Base-by-base conservation (phyloP, 1,284 basidiomycete genomes). In the Boletus mariae region DNA sequence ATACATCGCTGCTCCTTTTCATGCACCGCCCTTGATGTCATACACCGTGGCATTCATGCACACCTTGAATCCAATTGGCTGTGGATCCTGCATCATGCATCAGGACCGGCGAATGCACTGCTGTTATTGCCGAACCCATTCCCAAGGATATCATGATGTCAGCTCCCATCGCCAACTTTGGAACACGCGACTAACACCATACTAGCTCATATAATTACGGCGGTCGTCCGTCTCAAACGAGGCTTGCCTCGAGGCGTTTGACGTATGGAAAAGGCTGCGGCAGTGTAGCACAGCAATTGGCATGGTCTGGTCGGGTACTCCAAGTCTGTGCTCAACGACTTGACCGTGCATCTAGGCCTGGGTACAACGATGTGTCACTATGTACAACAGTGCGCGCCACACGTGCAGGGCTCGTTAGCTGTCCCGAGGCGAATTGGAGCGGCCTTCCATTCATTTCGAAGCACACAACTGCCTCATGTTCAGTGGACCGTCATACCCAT, bases 201-300 rank as follows among this genome's bases (percentile, higher is more conserved):
- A 58, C 26, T 38, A 48, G 54, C 41, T 52, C 45, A n/a, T 35
- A 20, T 26, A 38, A 51, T 59, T 54, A 59, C 50, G 44, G 44
- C 48, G 41, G 53, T 42, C 50, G 45, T 45, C 47, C 50, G 34
- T 49, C 38, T 43, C 41, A 68, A 59, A 63, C 47, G 62, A 69
- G 67, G 64, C 54, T 28, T 26, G 56, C 67, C 65, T 70, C 53
- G 55, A 68, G 64, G 65, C 56, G 13, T 45, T 51, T 63, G 62
- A 58, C 61, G 45, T 61, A 17, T 35, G 35, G 49, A 42, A 45
- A 45, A 49, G 13, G 28, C 41, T 45, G 32, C 31, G 32, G 51
- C 52, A 20, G 43, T 56, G 51, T 34, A 26, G 31, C 53, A 57
- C 55, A 47, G 56, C 52, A 47, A 45, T 56, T 17, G 23, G 37